A percentile compares a stretch with the other conserved stretches of the same genome.
These are phyloP conservation scores for Botrytis deweyae DNA, from an alignment of 2,329 filamentous ascomycete genomes.

Conservation along the genomic window DNA sequence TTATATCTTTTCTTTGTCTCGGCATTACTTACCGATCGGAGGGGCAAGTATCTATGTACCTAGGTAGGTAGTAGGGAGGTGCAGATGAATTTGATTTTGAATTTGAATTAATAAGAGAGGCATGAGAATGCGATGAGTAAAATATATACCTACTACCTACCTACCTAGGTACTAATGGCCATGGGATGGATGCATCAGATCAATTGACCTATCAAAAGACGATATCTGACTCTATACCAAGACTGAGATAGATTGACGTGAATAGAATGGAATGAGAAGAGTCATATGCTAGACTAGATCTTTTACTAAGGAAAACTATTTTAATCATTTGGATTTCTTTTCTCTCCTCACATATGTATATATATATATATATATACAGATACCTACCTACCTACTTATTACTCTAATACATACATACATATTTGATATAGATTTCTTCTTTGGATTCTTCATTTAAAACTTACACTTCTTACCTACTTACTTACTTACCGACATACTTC, in stretches of 20 bases:
- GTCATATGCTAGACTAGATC: slow-evolving; percentile 1
- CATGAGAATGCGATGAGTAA: not conserved
- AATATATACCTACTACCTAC: not conserved
- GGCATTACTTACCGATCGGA: not conserved
- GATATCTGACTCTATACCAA: not conserved
- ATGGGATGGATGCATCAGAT: not conserved
- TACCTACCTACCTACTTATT: not conserved
- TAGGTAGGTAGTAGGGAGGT: not conserved
- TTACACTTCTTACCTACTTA: not conserved
- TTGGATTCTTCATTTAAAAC: not conserved
- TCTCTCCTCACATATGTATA: not conserved
- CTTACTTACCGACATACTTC: not conserved
- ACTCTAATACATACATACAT: not conserved
- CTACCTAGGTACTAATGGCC: not conserved
- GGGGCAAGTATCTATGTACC: not conserved
- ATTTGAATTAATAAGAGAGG: not conserved
- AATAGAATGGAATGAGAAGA: not conserved
- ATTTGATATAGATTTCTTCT: not conserved
- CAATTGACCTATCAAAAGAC: not conserved
- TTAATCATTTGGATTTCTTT: not conserved
- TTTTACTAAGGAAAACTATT: not conserved
- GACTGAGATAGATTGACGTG: not conserved
- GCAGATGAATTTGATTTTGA: not conserved
- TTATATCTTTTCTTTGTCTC: not conserved
- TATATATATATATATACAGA: not conserved